Percentiles rank a stretch among this genome's conserved stretches.
These are phyloP conservation scores for Malus sieversii DNA, from an alignment of 306 rosid genomes.

Conservation along the genomic window DNA sequence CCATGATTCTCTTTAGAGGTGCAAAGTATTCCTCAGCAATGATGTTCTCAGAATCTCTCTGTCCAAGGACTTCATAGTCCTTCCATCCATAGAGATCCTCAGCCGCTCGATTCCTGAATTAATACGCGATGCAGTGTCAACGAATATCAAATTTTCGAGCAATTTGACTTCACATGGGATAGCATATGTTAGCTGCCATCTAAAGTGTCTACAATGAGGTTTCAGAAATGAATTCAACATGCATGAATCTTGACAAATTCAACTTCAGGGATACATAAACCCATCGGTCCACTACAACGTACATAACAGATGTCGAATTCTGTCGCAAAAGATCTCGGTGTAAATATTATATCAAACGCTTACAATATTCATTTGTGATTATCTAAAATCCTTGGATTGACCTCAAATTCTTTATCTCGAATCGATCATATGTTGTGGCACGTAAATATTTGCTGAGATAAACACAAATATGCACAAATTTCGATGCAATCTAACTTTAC, in stretches of 20 bases:
- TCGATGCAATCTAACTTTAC: not conserved
- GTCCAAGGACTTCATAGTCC: constrained; percentile 51
- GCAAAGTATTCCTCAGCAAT: constrained; percentile 36
- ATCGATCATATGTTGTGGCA: not conserved
- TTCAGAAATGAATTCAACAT: not conserved
- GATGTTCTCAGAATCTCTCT: constrained; percentile 29
- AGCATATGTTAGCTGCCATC: not conserved
- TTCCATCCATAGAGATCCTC: constrained; percentile 73
- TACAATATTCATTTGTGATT: not conserved
- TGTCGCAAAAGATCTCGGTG: too few relatives aligned
- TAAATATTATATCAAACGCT: not conserved
- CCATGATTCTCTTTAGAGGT: constrained; percentile 38
- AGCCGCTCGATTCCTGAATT: constrained; percentile 56
- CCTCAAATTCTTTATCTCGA: not conserved
- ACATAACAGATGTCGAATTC: too few relatives aligned
- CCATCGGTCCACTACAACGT: not conserved
- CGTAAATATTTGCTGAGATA: not conserved
- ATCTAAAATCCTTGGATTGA: not conserved
- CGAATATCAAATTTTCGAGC: not conserved
- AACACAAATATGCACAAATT: not conserved
- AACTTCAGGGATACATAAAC: not conserved
- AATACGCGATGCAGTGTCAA: not conserved
- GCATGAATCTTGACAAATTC: not conserved
- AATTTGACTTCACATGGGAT: not conserved
- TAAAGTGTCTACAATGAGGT: not conserved